Conservation (phyloP, 495 filamentous ascomycete genomes). For the Lasiosphaeria ovina region DNA sequence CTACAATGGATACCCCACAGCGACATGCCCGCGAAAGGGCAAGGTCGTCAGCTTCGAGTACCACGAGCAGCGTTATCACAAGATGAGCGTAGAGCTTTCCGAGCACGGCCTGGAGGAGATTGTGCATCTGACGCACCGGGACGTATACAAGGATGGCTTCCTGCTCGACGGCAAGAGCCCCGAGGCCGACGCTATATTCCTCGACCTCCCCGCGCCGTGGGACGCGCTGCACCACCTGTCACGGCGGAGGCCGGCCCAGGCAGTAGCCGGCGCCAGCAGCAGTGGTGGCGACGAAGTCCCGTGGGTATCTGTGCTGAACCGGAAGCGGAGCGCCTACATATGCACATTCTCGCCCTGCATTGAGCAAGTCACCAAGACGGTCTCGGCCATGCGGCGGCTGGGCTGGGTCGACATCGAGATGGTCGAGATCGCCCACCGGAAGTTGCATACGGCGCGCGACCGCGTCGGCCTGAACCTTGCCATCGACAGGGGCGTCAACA, state of each 20-base stretch:
- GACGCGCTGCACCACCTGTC: slow-evolving; percentile 82
- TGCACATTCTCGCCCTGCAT: slow-evolving; percentile 97
- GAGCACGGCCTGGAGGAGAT: slow-evolving; percentile 70
- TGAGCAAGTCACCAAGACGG: slow-evolving; percentile 85
- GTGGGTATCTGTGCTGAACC: slow-evolving; percentile 68
- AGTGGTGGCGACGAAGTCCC: slow-evolving; percentile 15
- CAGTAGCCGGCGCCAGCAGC: slow-evolving; percentile 10
- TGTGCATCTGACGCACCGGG: slow-evolving; percentile 82
- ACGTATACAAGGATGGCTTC: slow-evolving; percentile 90
- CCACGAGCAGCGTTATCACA: slow-evolving; percentile 71
- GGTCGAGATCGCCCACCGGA: slow-evolving; percentile 76
- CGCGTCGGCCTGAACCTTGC: slow-evolving; percentile 58
- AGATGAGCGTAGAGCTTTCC: slow-evolving; percentile 68
- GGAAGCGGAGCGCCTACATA: slow-evolving; percentile 62
- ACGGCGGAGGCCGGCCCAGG: slow-evolving; percentile 46
- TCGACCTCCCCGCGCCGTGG: slow-evolving; percentile 93
- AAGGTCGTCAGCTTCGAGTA: slow-evolving; percentile 94
- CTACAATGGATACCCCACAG: slow-evolving; percentile 71
- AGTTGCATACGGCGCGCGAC: slow-evolving; percentile 79
- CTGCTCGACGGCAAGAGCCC: slow-evolving; percentile 56
- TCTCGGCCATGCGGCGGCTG: slow-evolving; percentile 69
- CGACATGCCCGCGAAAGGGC: slow-evolving; percentile 49
- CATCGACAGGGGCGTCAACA: slow-evolving; percentile 41
- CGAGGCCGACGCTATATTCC: slow-evolving; percentile 77
- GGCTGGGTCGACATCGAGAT: slow-evolving; percentile 92